Evolutionary conservation across 306 rosid genomes (phyloP), one percentile per base, ranked within the genome.

Genomic region (Heteromeles arbutifolia): DNA sequence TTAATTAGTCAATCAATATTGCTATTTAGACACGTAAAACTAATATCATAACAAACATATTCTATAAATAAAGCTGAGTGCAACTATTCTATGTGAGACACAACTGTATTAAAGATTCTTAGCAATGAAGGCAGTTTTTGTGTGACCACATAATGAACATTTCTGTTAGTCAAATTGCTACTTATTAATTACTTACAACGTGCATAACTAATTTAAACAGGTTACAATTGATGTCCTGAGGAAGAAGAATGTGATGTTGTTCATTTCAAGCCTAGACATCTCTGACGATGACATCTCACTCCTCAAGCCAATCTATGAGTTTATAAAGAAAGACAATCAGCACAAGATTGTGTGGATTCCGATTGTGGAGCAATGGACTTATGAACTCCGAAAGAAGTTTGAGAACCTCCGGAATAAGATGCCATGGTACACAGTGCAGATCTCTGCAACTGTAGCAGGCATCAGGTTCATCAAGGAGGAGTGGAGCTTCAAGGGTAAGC

Each of bases 271-370:
- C 11, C 81, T 92, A 11, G 92, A 92, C 58, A 79, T 92, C 28
- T 67, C 90, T 0, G 81, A 85, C 1, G 78, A 83, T 8, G 96
- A 90, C 32, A 73, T 90, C 19, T 37, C 57, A 0, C 58, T 74
- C 14, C 70, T 92, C 4, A 62, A 57, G 24, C 74, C 83, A 6
- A 58, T 90, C 10, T 63, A 90, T 52, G 89, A 88, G 4, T 6
- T 18, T 2, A 84, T 73, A 4, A 86, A 79, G 77, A 74, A 26
- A 41, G 74, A 59, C 1, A n/a, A 43, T 17, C 58, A 74, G 2
- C 70, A 85, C 28, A 85, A 83, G 72, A 90, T 92, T 54, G 85
- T 92, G 8, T 92, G 97, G 94, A n/a, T 89, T 66, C 92, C 91
- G 0, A 70, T 84, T 14, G 90, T 87, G 61, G 92, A 84, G 62